Evolutionary conservation across 805 yeast species (phyloP).

Genomic region (Sugiyamaella floridensis): DNA sequence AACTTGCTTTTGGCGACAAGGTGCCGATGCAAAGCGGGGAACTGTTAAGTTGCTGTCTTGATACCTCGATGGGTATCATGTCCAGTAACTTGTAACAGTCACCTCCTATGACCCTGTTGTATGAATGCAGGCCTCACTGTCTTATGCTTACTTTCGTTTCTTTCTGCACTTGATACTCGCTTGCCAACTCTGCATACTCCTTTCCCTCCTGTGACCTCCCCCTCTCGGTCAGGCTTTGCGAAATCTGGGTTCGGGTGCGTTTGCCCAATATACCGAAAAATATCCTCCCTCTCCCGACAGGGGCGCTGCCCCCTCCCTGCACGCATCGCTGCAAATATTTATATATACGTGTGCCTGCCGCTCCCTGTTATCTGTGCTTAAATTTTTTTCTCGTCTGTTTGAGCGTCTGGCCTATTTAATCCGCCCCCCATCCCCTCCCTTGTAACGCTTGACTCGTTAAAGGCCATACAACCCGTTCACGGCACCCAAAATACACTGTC

Average conservation of each 20-base stretch:
- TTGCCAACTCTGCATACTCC: background rate
- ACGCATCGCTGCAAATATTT: background rate
- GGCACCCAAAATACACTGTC: background rate
- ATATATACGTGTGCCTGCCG: background rate
- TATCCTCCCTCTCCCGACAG: background rate
- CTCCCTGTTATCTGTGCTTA: background rate
- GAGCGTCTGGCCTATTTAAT: background rate
- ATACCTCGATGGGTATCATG: background rate
- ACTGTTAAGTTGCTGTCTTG: background rate
- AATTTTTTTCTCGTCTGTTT: background rate
- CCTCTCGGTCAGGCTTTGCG: background rate
- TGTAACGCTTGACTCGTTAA: background rate
- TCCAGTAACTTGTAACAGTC: background rate
- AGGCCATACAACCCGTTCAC: background rate
- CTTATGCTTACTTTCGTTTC: background rate
- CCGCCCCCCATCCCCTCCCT: background rate
- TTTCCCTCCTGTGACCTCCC: background rate
- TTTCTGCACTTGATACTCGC: background rate
- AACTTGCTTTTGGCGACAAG: background rate
- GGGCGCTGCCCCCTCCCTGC: background rate
- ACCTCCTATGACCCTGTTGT: too few relatives aligned
- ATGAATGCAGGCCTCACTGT: too few relatives aligned
- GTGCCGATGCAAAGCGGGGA: background rate
- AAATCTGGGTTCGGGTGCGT: background rate
- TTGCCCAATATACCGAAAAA: background rate